These are phyloP conservation scores for Trichoderma simmonsii DNA, from an alignment of 2,329 filamentous ascomycete species.

Conservation along the genomic window DNA sequence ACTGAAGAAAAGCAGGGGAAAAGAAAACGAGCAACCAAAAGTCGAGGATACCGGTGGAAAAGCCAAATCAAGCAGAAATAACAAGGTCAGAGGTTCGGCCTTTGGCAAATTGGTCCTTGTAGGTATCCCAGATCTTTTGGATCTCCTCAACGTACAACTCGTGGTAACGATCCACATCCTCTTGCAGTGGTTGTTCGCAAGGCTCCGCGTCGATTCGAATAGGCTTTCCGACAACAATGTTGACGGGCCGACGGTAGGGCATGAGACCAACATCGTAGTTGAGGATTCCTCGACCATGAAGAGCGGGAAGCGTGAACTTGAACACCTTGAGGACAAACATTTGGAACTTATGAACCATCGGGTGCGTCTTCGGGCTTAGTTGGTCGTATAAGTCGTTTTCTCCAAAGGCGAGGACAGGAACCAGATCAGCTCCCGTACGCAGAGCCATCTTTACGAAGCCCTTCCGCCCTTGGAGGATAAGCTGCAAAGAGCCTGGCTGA, in stretches of 20 bases:
- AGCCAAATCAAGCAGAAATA: not conserved
- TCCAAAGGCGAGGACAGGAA: conserved; percentile 88
- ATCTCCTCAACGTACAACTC: conserved; percentile 73
- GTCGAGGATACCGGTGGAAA: not conserved
- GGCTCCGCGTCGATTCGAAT: conserved; percentile 64
- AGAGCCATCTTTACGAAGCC: conserved; percentile 94
- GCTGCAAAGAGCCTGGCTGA: conserved; percentile 68
- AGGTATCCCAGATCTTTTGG: conserved; percentile 68
- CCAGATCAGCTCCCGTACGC: conserved; percentile 85
- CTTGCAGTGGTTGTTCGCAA: conserved; percentile 60
- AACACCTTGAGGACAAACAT: conserved; percentile 79
- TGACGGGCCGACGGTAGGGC: conserved; percentile 84
- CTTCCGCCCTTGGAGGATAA: conserved; percentile 80
- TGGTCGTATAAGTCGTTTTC: conserved; percentile 97
- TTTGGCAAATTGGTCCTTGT: conserved; percentile 72
- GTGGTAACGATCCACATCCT: conserved; percentile 79
- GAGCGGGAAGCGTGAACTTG: conserved; percentile 88
- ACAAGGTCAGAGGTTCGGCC: conserved; percentile 60
- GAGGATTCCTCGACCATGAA: conserved; percentile 88
- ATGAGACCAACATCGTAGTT: conserved; percentile 97
- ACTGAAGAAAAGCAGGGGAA: not conserved
- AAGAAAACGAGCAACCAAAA: not conserved
- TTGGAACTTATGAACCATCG: conserved; percentile 75
- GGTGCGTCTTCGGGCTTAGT: conserved; percentile 71
- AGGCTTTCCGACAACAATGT: conserved; percentile 83